Evolutionary conservation across 1,284 basidiomycete species (phyloP), one percentile per base, ranked within the genome.

Genomic region (Bondarzewia mesenterica): DNA sequence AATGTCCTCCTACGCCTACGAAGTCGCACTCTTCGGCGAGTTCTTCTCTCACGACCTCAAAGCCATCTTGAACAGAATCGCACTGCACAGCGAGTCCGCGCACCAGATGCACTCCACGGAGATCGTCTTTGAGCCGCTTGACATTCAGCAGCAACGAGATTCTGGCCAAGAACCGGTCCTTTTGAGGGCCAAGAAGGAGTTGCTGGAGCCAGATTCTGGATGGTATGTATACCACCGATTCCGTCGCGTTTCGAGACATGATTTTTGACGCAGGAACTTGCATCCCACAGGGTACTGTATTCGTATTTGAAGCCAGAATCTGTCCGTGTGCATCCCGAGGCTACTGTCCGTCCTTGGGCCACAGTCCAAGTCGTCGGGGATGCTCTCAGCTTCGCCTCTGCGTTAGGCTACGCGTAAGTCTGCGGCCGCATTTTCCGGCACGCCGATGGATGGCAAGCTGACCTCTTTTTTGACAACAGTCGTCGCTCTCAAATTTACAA

Each of bases 341-440:
- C 86, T 2, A 89, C 86, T 2, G 86, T 89, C 44, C 73, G 86
- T 46, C 85, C 86, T 10, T 89, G 86, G 82, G 82, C 85, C 12
- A 82, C 77, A 32, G 81, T 80, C 52, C 77, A 86, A 55, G 82
- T 89, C 14, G 69, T 78, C 20, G 87, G 86, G 4, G 85, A 89
- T 60, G 85, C 84, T 12, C 63, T 87, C 37, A 80, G 80, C 58
- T 87, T 89, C 60, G 84, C 85, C 14, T 81, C 79, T 49, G 83
- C 83, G 3, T 65, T 89, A 22, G 86, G 87, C 50, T 89, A 85
- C 56, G 63, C 77, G 81, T 86, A 63, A 50, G 78, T 47, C 46
- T n/a, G n/a, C 7, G 7, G 18, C n/a, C 3, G 40, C 45, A 20
- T 44, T 25, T 54, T 25, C 50, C 46, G 21, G n/a, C 15, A 43